These are phyloP conservation scores for Glycine latifolia DNA, from an alignment of 306 rosid genomes.

Conservation along the genomic window DNA sequence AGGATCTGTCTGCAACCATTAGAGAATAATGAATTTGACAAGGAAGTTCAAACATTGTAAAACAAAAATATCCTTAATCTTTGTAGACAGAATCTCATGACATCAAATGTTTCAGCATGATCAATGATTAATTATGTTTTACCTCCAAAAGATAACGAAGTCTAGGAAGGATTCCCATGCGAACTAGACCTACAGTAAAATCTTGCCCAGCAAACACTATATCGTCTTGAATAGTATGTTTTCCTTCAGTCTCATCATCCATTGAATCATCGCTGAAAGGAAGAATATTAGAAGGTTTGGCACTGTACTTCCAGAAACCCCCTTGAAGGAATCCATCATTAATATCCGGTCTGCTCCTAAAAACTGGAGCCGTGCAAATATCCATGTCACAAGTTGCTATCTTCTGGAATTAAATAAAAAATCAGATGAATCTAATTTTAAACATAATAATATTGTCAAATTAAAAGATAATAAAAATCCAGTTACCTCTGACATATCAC, in stretches of 20 bases:
- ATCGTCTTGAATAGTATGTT: constrained; percentile 92
- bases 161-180: constrained; percentile 89
- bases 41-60: constrained; percentile 4
- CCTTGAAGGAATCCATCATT: constrained; percentile 87
- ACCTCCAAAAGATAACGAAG: constrained; percentile 94
- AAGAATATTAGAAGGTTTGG: constrained; percentile 81
- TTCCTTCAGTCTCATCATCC: constrained; percentile 69
- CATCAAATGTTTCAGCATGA: constrained; percentile 40
- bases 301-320: constrained; percentile 94
- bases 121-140: constrained; percentile 38
- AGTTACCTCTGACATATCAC: constrained; percentile 72
- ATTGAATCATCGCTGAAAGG: constrained; percentile 60
- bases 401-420: constrained; percentile 60
- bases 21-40: constrained; percentile 40
- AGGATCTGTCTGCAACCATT: constrained; percentile 77
- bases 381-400: constrained; percentile 60
- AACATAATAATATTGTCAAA: constrained; percentile 30
- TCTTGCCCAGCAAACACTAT: constrained; percentile 93
- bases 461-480: constrained; percentile 24
- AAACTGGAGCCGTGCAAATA: constrained; percentile 88
- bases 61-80: constrained; percentile 10
- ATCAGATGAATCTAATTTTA: constrained; percentile 41
- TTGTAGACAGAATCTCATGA: constrained; percentile 34
- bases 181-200: constrained; percentile 86
- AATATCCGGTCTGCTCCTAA: constrained; percentile 83